phyloP scores from a whole-genome alignment of 2,329 filamentous ascomycete genomes.

The Triangularia setosa region DNA sequence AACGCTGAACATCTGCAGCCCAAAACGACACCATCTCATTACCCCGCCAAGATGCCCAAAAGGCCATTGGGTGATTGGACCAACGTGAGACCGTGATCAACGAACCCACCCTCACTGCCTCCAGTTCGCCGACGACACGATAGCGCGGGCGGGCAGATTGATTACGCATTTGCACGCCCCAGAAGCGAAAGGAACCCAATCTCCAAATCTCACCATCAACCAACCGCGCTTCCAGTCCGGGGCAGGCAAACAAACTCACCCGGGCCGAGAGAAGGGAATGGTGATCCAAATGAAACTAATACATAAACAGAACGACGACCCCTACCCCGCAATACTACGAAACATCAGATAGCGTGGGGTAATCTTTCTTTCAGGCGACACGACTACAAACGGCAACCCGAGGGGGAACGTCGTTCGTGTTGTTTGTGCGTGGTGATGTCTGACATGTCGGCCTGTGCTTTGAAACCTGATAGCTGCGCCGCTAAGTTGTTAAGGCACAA shows the following conservation, averaged over 20 bases:
- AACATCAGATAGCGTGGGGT: conserved; percentile 9
- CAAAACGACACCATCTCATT: background rate
- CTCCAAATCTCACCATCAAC: background rate
- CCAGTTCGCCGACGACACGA: background rate
- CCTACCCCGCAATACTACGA: conserved; percentile 17
- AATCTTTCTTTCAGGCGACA: background rate
- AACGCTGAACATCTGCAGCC: background rate
- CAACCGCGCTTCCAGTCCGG: background rate
- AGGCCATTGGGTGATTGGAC: background rate
- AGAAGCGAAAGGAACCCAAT: background rate
- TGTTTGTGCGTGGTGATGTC: background rate
- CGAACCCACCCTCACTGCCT: background rate
- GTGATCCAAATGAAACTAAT: background rate
- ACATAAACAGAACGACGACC: conserved; percentile 6
- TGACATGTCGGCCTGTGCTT: background rate
- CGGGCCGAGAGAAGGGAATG: background rate
- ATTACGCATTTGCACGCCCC: background rate
- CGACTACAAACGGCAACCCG: conserved; percentile 7
- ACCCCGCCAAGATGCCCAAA: background rate
- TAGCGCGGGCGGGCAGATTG: background rate
- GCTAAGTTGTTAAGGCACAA: background rate
- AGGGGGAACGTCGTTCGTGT: background rate
- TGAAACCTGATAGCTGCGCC: background rate
- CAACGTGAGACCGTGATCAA: background rate
- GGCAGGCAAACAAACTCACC: background rate